Conservation (phyloP, 1,284 basidiomycete species). For the Trichosporon coremiiforme region DNA sequence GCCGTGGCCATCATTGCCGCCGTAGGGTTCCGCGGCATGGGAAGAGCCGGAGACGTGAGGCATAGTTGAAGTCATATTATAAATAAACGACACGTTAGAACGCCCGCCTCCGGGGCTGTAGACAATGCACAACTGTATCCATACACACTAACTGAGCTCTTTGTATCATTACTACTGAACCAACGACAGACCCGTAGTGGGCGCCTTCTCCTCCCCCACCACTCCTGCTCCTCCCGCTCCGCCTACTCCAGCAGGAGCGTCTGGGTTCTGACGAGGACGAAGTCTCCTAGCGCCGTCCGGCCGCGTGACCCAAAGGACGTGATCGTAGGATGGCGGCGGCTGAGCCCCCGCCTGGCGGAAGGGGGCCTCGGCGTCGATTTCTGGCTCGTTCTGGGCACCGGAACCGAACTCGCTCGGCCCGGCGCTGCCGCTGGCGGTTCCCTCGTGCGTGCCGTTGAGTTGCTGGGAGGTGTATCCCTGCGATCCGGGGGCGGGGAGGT, state of each 20-base stretch:
- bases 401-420: neutral
- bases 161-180: neutral
- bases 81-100: neutral
- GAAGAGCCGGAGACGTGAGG: neutral
- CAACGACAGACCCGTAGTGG: neutral
- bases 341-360: neutral
- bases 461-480: neutral
- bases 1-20: slow-evolving; percentile 25
- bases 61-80: neutral
- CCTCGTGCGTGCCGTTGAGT: neutral
- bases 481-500: neutral
- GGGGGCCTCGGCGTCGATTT: neutral
- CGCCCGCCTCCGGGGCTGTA: neutral
- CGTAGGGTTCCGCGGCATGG: slow-evolving; percentile 28
- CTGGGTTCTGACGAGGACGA: neutral
- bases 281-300: neutral
- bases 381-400: neutral
- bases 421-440: neutral
- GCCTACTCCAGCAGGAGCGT: neutral
- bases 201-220: neutral
- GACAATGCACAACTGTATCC: slow-evolving; percentile 11
- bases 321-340: neutral
- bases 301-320: slow-evolving; percentile 2
- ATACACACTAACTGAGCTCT: neutral
- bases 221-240: too few species aligned